Base-by-base conservation (phyloP, 2,329 filamentous ascomycete genomes). In the Xylaria sp. region DNA sequence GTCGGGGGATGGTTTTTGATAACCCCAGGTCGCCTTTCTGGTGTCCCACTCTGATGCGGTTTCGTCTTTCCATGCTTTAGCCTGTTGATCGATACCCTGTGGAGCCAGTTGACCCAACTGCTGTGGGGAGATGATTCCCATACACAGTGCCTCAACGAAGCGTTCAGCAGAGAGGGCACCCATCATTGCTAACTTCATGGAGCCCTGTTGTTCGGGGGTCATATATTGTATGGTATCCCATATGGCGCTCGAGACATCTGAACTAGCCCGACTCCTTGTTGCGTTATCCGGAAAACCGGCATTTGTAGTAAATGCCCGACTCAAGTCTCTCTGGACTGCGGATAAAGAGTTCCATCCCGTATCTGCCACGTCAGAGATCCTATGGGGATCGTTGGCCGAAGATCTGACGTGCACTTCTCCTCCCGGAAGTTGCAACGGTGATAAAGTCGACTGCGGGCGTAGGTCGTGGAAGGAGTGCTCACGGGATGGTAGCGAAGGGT, bases 71-170 rank as follows among this genome's bases (percentile, higher is more conserved):
- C 64, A 75, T 0, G 15, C 18, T 25, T 60, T 55, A 2, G 58
- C 65, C 31, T 68, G 44, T 25, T 57, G 10, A 13, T 46, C 23
- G 31, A 76, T 72, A 6, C 52, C 41, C 6, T 48, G 15, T 23
- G 66, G 63, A 9, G 68, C 34, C 71, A 77, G 73, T 18, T 60
- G 41, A 20, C 67, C 69, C 1, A 78, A 64, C n/a, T 73, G 13
- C 13, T 54, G 31, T 23, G 72, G 66, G 51, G 69, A 48, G 39
- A 76, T 62, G 12, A 73, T 44, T 15, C 60, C 67, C 31, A 67
- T 60, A 34, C 71, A 70, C 15, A 77, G 41, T 23, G 71, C 75
- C 41, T 76, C 70, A 31, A 76, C 61, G 56, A 78, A 77, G 8
- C 75, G 73, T 39, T 61, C 25, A 37, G 56, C 58, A 31, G 46